A percentile compares a stretch with the other conserved stretches of the same genome.
Evolutionary conservation across 169 alveolate genomes (phyloP).

Genomic region (Miamiensis avidus): DNA sequence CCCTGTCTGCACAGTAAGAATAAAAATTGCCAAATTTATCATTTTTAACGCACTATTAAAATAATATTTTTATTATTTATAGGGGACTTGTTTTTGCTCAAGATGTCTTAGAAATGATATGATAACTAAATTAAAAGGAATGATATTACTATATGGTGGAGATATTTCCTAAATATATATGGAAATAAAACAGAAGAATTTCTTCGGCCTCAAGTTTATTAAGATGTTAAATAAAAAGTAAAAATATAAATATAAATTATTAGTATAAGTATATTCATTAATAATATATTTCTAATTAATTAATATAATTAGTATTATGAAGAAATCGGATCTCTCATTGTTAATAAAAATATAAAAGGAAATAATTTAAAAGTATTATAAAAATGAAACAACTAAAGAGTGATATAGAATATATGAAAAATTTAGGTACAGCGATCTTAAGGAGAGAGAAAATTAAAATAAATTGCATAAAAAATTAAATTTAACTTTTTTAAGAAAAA

Average conservation of each 20-base stretch:
- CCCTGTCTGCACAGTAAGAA: not conserved
- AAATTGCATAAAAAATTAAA: too few relatives aligned
- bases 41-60: too few relatives aligned
- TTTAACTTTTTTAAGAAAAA: too few relatives aligned
- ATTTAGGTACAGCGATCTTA: not conserved
- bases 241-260: too few relatives aligned
- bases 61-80: not conserved
- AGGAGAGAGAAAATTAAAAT: not conserved
- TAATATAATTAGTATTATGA: not conserved
- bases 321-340: not conserved
- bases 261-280: not conserved
- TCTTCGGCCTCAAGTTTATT: not conserved
- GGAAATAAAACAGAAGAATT: not conserved
- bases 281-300: too few relatives aligned
- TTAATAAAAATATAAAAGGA: not conserved
- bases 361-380: too few relatives aligned
- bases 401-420: not conserved
- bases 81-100: conserved; percentile 42
- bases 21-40: not conserved
- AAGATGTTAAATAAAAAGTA: not conserved
- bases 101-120: conserved; percentile 45
- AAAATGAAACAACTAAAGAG: not conserved
- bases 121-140: conserved; percentile 35
- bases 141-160: conserved; percentile 36
- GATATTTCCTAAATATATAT: conserved; percentile 4